Evolutionary conservation across 192 early-diverging fungal genomes (phyloP), one percentile per base, ranked within the genome.

Genomic region (Funneliformis geosporum): DNA sequence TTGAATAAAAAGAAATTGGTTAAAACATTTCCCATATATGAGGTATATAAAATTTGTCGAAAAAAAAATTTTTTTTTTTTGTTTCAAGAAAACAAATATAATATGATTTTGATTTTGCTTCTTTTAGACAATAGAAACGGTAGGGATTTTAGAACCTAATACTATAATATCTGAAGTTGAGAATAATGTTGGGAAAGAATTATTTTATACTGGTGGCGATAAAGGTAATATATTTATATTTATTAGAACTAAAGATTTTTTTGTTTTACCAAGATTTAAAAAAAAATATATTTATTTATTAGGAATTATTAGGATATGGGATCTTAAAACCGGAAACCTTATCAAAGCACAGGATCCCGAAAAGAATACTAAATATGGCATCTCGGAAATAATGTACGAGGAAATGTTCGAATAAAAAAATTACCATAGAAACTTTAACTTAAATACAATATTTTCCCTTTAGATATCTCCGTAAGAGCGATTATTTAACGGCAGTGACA

Each of bases 171-270:
- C n/a, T 39, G 60, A 61, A 23, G 6, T 21, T 42, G 81, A 82
- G 38, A 80, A 86, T 40, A 87, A 80, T 23, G 42, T 77, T 25
- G 77, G 81, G 23, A 82, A 71, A 47, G 84, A 91, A 25, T 78
- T 97, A 43, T 90, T 96, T 61, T 97, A 92, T 77, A 94, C 94
- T 25, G 96, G 90, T 61, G 97, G 97, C 65, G 96, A 96, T 83
- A 89, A 90, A 66, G 95, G 93, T 70, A 69, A 9, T 18, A 40
- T 87, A 25, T 21, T 84, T 40, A 28, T 78, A n/a, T n/a, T n/a
- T n/a, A n/a, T 16, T 59, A 64, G 33, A 73, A 47, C 55, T 10
- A 16, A 21, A 59, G 8, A 16, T 21, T 79, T 46, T 39, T 75
- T 47, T 50, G n/a, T 40, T 21, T 7, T 7, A 68, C 9, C 18